Percentiles rank a stretch among this genome's conserved stretches.
phyloP scores from a whole-genome alignment of 192 early-diverging fungal species.

The Phlyctochytrium bullatum region DNA sequence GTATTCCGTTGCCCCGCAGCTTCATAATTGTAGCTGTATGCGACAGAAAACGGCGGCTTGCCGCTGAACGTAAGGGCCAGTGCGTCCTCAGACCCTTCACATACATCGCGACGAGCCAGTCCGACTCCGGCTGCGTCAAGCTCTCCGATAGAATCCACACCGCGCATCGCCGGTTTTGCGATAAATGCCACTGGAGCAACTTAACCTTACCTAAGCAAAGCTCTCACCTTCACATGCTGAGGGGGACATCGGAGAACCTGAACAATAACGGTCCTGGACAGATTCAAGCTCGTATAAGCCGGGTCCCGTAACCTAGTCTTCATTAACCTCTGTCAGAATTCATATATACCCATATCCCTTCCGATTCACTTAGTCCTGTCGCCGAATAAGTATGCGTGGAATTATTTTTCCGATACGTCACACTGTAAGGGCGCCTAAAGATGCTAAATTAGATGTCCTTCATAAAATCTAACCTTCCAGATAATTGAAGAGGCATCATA shows the following conservation, averaged over 20 bases:
- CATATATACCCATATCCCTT: slow-evolving; percentile 16
- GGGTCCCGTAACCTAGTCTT: slow-evolving; percentile 17
- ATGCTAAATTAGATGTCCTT: slow-evolving; percentile 9
- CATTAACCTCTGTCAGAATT: not conserved
- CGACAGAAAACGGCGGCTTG: slow-evolving; percentile 37
- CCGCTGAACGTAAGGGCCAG: slow-evolving; percentile 36
- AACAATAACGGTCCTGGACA: slow-evolving; percentile 37
- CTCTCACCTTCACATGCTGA: slow-evolving; percentile 29
- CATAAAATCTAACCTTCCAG: slow-evolving; percentile 30
- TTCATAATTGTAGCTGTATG: slow-evolving; percentile 17
- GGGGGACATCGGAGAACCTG: slow-evolving; percentile 23
- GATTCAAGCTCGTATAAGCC: slow-evolving; percentile 34
- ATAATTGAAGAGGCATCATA: slow-evolving; percentile 24
- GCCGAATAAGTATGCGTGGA: too few species aligned
- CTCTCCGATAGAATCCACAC: too few species aligned
- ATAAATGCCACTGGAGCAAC: slow-evolving; percentile 35
- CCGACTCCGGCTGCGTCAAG: too few species aligned
- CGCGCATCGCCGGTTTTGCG: too few species aligned
- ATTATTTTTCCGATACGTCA: too few species aligned
- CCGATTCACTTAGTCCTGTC: too few species aligned
- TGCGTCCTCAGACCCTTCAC: slow-evolving; percentile 26
- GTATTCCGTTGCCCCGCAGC: not conserved
- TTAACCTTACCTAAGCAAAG: too few species aligned
- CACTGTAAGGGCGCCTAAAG: too few species aligned
- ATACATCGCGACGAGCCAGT: slow-evolving; percentile 25